Percentiles rank a stretch among this genome's conserved stretches.
phyloP scores from a whole-genome alignment of 2,329 filamentous ascomycete genomes.

The Penicillium sp. region DNA sequence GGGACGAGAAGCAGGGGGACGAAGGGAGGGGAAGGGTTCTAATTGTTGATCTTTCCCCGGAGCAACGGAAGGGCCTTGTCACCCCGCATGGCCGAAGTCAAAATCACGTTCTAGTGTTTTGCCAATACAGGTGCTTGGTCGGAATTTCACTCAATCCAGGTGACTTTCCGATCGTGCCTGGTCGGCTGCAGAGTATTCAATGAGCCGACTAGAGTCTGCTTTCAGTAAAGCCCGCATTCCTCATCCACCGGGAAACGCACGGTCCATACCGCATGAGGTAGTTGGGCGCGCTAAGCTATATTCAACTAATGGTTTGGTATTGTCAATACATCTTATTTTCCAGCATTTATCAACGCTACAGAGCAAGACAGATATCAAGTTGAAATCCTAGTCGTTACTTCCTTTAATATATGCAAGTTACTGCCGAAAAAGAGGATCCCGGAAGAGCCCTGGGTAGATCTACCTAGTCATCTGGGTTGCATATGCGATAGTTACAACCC shows the following conservation, averaged over 20 bases:
- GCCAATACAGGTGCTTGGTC: background rate
- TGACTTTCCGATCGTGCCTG: background rate
- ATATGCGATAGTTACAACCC: background rate
- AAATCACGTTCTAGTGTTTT: slow-evolving; percentile 4
- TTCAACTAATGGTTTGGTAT: background rate
- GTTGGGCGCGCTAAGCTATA: background rate
- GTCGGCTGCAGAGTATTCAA: background rate
- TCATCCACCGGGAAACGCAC: background rate
- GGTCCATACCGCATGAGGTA: slow-evolving; percentile 6
- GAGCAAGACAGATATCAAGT: background rate
- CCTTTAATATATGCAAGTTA: background rate
- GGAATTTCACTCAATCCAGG: background rate
- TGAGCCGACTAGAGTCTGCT: background rate
- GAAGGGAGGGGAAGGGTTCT: background rate
- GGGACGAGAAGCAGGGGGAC: background rate
- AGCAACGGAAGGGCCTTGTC: slow-evolving; percentile 33
- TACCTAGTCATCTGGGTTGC: background rate
- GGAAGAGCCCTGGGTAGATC: background rate
- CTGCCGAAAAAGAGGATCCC: background rate
- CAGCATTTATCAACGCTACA: background rate
- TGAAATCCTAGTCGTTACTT: background rate
- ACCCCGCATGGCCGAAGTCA: slow-evolving; percentile 37
- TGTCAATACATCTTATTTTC: background rate
- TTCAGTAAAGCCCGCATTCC: background rate
- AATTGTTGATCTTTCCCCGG: slow-evolving; percentile 28